phyloP scores from a whole-genome alignment of 23 red algal species.

The Gracilaria caudata region DNA sequence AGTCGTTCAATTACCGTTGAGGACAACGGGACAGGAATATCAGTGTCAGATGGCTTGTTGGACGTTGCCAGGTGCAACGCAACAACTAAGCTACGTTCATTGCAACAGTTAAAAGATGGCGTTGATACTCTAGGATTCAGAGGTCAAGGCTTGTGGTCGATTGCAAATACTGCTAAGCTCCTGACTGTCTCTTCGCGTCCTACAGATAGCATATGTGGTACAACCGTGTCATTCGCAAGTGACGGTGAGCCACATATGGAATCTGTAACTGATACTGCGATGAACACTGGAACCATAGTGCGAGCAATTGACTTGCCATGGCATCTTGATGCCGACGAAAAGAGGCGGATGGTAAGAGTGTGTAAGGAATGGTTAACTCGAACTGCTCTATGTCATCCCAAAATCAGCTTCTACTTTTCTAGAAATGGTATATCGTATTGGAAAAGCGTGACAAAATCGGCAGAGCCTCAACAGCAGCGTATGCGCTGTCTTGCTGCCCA shows the following conservation, averaged over 20 bases:
- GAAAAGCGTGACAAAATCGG: not conserved
- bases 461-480: slow-evolving; percentile 6
- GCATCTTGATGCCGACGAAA: not conserved
- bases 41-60: slow-evolving; percentile 31
- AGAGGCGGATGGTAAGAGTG: not conserved
- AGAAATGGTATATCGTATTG: slow-evolving; percentile 9
- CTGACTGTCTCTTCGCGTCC: slow-evolving; percentile 21
- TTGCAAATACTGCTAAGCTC: slow-evolving; percentile 42
- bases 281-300: slow-evolving; percentile 62
- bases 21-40: slow-evolving; percentile 75
- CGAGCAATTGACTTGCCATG: slow-evolving; percentile 40
- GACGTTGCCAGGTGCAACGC: slow-evolving; percentile 61
- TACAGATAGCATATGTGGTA: slow-evolving; percentile 3
- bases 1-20: slow-evolving; percentile 31
- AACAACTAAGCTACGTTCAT: slow-evolving; percentile 71
- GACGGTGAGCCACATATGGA: slow-evolving; percentile 17
- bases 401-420: slow-evolving; percentile 15
- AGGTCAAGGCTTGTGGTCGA: slow-evolving; percentile 84
- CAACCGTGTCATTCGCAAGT: slow-evolving; percentile 10
- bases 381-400: slow-evolving; percentile 38
- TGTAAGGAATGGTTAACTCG: slow-evolving; percentile 51
- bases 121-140: slow-evolving; percentile 80
- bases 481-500: slow-evolving; percentile 12
- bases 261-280: slow-evolving; percentile 4
- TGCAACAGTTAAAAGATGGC: slow-evolving; percentile 61